These are phyloP conservation scores for Mycena galopus DNA, from an alignment of 768 basidiomycete genomes.

Conservation along the genomic window DNA sequence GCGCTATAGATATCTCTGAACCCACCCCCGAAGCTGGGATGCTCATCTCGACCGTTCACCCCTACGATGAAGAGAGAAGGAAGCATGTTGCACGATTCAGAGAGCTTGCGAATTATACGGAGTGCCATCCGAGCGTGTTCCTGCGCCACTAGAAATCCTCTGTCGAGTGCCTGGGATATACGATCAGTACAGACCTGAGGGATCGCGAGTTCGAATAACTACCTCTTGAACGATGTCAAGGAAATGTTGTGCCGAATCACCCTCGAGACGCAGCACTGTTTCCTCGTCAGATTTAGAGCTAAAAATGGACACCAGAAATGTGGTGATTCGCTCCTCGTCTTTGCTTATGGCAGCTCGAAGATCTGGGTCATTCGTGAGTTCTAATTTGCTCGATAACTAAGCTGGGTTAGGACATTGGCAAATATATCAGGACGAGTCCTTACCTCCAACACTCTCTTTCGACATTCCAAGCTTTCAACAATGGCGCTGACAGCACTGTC, in stretches of 20 bases:
- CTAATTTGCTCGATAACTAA: conserved; percentile 6
- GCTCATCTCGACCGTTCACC: conserved; percentile 16
- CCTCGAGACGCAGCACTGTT: conserved; percentile 3
- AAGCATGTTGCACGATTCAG: conserved; percentile 28
- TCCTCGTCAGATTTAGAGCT: not conserved
- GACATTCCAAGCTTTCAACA: conserved; percentile 15
- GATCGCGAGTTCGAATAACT: too few species aligned
- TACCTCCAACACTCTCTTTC: conserved; percentile 21
- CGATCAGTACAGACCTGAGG: not conserved
- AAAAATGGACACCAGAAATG: conserved; percentile 4
- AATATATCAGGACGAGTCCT: too few species aligned
- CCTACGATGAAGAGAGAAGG: conserved; percentile 35
- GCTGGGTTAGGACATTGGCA: not conserved
- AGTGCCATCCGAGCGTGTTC: conserved; percentile 23
- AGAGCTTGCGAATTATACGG: conserved; percentile 35
- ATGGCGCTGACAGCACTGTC: conserved; percentile 12
- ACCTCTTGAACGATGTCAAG: conserved; percentile 20
- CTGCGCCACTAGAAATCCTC: not conserved
- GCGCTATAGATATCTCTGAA: conserved; percentile 39
- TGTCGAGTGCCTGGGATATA: conserved; percentile 3
- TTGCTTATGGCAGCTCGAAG: not conserved
- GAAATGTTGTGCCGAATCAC: conserved; percentile 11
- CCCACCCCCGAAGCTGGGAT: conserved; percentile 35
- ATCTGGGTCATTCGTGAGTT: conserved; percentile 4
- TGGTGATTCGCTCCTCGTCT: conserved; percentile 8